Conservation (phyloP, 1,284 basidiomycete genomes). For the Marasmius sp. region DNA sequence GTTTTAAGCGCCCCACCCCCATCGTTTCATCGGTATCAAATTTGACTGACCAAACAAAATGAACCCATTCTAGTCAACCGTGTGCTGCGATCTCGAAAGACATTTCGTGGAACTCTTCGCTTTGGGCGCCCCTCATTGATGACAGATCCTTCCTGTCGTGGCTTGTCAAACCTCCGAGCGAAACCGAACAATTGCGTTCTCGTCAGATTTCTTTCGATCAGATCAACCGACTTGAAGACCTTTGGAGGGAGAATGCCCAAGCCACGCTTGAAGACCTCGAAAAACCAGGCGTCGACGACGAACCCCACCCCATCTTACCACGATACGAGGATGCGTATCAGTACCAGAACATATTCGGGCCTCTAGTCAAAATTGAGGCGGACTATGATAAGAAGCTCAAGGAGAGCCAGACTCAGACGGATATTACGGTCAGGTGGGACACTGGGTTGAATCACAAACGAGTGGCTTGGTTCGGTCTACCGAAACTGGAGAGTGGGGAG, state of each 20-base stretch:
- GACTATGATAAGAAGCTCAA: conserved; percentile 98
- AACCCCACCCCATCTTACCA: conserved; percentile 88
- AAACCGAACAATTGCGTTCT: conserved; percentile 92
- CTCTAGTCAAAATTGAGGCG: conserved; percentile 98
- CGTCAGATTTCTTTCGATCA: conserved; percentile 96
- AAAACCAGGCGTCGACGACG: conserved; percentile 94
- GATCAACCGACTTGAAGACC: conserved; percentile 95
- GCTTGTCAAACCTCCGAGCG: conserved; percentile 96
- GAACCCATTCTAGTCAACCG: conserved; percentile 78
- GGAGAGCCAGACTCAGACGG: conserved; percentile 97
- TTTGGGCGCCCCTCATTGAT: conserved; percentile 98
- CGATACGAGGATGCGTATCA: conserved; percentile 99
- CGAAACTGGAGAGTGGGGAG: conserved; percentile 97
- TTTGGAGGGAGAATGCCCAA: conserved; percentile 96
- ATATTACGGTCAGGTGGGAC: conserved; percentile 96
- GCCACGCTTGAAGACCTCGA: conserved; percentile 97
- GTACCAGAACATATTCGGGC: conserved; percentile 99
- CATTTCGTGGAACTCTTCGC: conserved; percentile 96
- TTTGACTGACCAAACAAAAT: conserved; percentile 8
- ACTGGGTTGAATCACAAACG: conserved; percentile 97
- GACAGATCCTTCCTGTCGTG: conserved; percentile 98
- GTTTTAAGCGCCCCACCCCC: conserved; percentile 28
- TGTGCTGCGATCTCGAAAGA: conserved; percentile 97
- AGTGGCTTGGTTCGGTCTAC: conserved; percentile 94
- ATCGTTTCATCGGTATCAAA: neutral